Conservation (phyloP, 495 filamentous ascomycete genomes). For the Aspergillus wentii region DNA sequence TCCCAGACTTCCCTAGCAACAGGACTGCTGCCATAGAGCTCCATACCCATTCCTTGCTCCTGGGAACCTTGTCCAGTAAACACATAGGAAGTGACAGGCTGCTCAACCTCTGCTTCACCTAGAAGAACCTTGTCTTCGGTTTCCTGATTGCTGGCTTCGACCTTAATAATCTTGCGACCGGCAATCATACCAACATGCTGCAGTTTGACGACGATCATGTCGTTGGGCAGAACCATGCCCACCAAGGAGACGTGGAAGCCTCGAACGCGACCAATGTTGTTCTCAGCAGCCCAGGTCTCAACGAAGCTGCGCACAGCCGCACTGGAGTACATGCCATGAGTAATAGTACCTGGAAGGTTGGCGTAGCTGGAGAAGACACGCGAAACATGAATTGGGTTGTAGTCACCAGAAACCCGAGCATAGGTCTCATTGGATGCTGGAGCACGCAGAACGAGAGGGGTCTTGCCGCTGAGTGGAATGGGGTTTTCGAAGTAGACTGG, state of each 20-base stretch:
- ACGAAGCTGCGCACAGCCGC: conserved; percentile 97
- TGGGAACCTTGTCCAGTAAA: conserved; percentile 98
- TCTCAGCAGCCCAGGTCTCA: conserved; percentile 98
- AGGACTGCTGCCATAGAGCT: conserved; percentile 84
- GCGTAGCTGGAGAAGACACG: conserved; percentile 94
- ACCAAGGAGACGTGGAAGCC: conserved; percentile 94
- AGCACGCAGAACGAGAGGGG: conserved; percentile 76
- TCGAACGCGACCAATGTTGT: conserved; percentile 93
- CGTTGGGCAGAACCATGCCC: conserved; percentile 96
- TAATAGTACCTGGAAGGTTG: conserved; percentile 92
- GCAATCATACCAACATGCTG: conserved; percentile 97
- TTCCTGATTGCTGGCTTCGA: conserved; percentile 89
- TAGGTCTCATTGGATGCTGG: conserved; percentile 98
- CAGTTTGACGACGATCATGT: conserved; percentile 86
- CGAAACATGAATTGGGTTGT: conserved; percentile 98
- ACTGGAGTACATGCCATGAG: conserved; percentile 98
- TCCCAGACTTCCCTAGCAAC: conserved; percentile 99
- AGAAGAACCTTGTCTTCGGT: conserved; percentile 92
- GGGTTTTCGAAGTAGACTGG: conserved; percentile 96
- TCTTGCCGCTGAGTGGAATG: conserved; percentile 91
- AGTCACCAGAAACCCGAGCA: conserved; percentile 94
- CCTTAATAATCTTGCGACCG: conserved; percentile 98
- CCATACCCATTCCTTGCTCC: conserved; percentile 99
- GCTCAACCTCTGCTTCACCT: conserved; percentile 96
- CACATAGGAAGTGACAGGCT: conserved; percentile 94